Base-by-base conservation (phyloP, 371 early-diverging fungal species). In the Mucor racemosus region DNA sequence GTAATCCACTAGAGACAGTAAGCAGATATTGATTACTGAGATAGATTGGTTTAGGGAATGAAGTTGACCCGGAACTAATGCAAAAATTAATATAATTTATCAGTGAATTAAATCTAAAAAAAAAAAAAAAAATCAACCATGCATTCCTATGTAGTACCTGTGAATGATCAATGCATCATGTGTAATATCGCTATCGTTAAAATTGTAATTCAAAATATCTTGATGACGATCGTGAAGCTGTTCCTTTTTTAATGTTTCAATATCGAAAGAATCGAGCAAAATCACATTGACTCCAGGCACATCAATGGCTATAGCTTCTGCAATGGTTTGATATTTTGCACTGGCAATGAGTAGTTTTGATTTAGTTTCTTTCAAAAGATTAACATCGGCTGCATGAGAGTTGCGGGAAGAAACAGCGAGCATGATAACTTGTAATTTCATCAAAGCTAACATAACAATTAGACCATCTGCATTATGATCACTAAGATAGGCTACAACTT, bases 331-430 rank as follows among this genome's bases (percentile, higher is more conserved):
- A 33, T 77, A 72, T 10, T 72, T 75, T 1, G 69, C 40, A 4
- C 36, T 8, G 0, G 19, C 9, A 46, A 76, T 21, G 4, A 78
- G 17, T 0, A 71, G 7, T 4, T 66, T 62, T 6, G 72, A 34
- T 5, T 62, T 35, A 0, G 71, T 71, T 17, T 67, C 71, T 7
- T 67, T 41, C n/a, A 78, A 31, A 0, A 81, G 44, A 38, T 74
- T 34, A 1, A 58, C 58, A 7, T 66, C 62, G 9, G 73, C 73
- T 19, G 71, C 59, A 33, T 68, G 62, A 1, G 78, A 76, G 31
- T 81, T 81, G 10, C 76, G 71, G n/a, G 78, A 65, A 0, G 78
- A 78, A 0, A 81, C 53, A 7, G 57, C 15, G 26, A 78, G n/a
- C 9, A 75, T 7, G 0, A 64, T 59, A 6, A 60, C 13, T 2